Conservation (phyloP, 768 basidiomycete genomes). For the Hemileccinum impolitum region DNA sequence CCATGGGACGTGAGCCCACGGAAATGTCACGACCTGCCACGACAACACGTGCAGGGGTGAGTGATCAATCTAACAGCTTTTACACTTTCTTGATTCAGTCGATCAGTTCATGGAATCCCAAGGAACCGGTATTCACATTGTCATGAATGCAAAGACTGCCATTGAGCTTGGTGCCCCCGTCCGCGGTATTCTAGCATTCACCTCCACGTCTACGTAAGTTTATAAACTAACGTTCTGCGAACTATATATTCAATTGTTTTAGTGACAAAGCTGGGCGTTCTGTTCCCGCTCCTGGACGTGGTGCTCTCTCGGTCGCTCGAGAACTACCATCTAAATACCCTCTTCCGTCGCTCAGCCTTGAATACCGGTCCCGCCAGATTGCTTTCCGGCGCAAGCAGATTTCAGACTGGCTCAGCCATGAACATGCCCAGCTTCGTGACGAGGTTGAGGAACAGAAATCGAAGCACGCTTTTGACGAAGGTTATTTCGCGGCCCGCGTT, state of each 20-base stretch:
- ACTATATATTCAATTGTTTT: conserved; percentile 7
- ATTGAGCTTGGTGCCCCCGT: conserved; percentile 92
- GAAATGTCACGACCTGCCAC: conserved; percentile 99
- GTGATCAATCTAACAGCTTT: conserved; percentile 22
- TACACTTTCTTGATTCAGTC: conserved; percentile 2
- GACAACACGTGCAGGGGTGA: conserved; percentile 88
- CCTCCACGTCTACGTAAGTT: conserved; percentile 90
- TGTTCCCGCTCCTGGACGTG: conserved; percentile 94
- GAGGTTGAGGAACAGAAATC: conserved; percentile 65
- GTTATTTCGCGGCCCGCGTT: conserved; percentile 73
- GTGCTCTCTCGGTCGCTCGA: conserved; percentile 85
- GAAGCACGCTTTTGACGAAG: conserved; percentile 53
- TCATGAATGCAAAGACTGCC: conserved; percentile 97
- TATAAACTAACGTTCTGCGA: neutral
- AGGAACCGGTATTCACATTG: conserved; percentile 93
- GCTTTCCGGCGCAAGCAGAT: conserved; percentile 95
- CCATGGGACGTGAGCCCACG: conserved; percentile 97
- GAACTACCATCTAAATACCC: conserved; percentile 79
- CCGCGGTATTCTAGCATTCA: conserved; percentile 91
- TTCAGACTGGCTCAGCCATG: conserved; percentile 89
- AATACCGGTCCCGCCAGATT: conserved; percentile 91
- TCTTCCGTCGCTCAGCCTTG: conserved; percentile 74
- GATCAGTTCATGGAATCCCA: conserved; percentile 93
- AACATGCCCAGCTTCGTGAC: conserved; percentile 78
- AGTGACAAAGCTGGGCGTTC: conserved; percentile 99